Base-by-base conservation (phyloP, 345 rosid species). In the Populus ilicifolia region DNA sequence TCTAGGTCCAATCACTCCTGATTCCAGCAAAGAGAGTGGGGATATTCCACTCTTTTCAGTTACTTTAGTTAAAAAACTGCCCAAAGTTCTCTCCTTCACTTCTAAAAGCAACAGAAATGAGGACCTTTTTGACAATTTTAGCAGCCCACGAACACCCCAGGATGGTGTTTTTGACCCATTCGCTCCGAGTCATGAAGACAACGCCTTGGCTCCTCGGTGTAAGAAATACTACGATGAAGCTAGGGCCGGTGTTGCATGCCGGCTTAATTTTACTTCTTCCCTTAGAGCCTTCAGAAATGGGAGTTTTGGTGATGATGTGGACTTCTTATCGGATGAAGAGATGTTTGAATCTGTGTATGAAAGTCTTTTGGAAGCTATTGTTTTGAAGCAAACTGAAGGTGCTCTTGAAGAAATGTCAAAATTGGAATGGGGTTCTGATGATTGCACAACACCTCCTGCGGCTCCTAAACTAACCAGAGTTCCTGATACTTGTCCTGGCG, bases 401-500 rank as follows among this genome's bases (percentile, higher is more conserved):
- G 41, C 80, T 74, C 79, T 82, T 44, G 50, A 81, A 21, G 82
- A 84, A 78, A 46, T 80, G 74, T 65, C 83, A 27, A 69, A 73
- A 8, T 11, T 67, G 17, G 78, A 84, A 66, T 44, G 78, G 79
- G 86, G 81, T 81, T 77, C 70, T 36, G 71, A 83, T 54, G 77
- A 39, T 76, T 87, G 88, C 56, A 79, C 46, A 81, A 87, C 94
- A 6, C 92, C 94, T 39, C 78, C 81, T 25, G 79, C 72, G 38
- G 78, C 67, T 23, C 85, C 85, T 70, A 79, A 72, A 18, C 70
- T 80, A 17, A 84, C 61, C 75, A 89, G 89, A 56, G 35, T 81
- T 59, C 86, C 87, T 25, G 89, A 85, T 69, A 87, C 89, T 67
- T 90, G 94, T 64, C 94, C 94, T 0, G 87, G 79, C 16, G 90